Percentiles rank a stretch among this genome's conserved stretches.
Evolutionary conservation across 225 moss, liverwort and hornwort species (phyloP).

Genomic region (Rhytidiadelphus loreus): DNA sequence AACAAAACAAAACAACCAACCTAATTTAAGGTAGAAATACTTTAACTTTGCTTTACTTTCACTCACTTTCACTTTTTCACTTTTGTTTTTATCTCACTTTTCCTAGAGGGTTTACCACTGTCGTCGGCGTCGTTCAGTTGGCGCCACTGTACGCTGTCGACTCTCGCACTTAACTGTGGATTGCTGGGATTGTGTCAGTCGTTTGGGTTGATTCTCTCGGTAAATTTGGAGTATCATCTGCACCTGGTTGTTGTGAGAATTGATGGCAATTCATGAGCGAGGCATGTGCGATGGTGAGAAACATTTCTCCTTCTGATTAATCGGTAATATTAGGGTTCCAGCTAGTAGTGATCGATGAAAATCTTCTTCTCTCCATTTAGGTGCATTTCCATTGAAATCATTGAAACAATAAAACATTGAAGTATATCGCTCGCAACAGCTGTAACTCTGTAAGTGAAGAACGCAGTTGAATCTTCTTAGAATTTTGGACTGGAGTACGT

Average conservation of each 20-base stretch:
- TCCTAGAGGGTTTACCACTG: no score
- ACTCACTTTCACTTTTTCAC: no score
- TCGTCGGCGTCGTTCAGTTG: no score
- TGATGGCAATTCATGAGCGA: neutral
- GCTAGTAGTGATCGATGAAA: neutral
- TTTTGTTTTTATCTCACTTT: no score
- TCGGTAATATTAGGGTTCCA: neutral
- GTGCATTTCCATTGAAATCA: neutral
- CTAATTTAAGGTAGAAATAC: no score
- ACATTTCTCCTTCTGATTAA: neutral
- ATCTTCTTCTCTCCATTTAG: neutral
- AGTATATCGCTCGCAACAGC: neutral
- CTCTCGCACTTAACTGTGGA: neutral
- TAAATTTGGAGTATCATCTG: neutral
- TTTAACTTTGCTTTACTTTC: no score
- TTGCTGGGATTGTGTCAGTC: no score
- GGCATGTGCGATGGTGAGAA: neutral
- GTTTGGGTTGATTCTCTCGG: neutral
- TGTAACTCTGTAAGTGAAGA: no score
- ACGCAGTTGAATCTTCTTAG: neutral
- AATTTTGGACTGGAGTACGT: neutral
- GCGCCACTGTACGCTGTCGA: no score
- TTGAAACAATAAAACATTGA: neutral
- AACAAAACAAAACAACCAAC: no score
- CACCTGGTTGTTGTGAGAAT: neutral